Conservation (phyloP, 1,284 basidiomycete species). For the Golubevia sp. region DNA sequence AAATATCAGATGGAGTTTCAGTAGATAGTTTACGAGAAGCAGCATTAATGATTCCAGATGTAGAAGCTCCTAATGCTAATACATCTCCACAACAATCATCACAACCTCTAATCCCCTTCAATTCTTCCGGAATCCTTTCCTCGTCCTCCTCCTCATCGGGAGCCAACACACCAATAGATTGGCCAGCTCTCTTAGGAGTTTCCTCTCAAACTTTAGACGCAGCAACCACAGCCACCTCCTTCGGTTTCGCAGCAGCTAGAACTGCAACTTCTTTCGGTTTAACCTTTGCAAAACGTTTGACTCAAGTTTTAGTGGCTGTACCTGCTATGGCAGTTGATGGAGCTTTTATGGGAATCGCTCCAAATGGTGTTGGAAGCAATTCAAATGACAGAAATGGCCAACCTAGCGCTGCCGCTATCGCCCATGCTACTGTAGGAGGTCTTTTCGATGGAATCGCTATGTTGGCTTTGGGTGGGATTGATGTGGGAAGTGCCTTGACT, state of each 20-base stretch:
- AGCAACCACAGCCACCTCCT: constrained; percentile 37
- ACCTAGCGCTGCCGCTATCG: constrained; percentile 18
- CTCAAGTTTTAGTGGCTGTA: constrained; percentile 33
- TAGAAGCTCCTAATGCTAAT: constrained; percentile 9
- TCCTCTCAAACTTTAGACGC: too few relatives aligned
- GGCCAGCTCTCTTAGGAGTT: too few relatives aligned
- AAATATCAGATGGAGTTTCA: too few relatives aligned
- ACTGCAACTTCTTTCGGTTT: constrained; percentile 34
- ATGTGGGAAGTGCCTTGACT: constrained; percentile 40
- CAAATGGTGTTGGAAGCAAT: background rate
- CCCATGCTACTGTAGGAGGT: constrained; percentile 36
- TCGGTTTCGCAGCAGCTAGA: constrained; percentile 37
- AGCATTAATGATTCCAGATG: constrained; percentile 36
- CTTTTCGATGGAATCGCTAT: constrained; percentile 41
- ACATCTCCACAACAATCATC: too few relatives aligned
- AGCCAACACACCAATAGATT: too few relatives aligned
- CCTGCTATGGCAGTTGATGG: constrained; percentile 36
- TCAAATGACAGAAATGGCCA: constrained; percentile 7
- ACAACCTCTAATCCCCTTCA: too few relatives aligned
- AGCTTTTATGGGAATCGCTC: constrained; percentile 28
- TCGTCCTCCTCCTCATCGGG: too few relatives aligned
- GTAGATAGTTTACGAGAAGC: constrained; percentile 20
- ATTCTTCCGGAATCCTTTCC: too few relatives aligned
- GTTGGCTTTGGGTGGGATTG: constrained; percentile 43
- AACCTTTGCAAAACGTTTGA: constrained; percentile 40